phyloP scores from a whole-genome alignment of 352 stramenopile species.

The Phytophthora macrochlamydospora region DNA sequence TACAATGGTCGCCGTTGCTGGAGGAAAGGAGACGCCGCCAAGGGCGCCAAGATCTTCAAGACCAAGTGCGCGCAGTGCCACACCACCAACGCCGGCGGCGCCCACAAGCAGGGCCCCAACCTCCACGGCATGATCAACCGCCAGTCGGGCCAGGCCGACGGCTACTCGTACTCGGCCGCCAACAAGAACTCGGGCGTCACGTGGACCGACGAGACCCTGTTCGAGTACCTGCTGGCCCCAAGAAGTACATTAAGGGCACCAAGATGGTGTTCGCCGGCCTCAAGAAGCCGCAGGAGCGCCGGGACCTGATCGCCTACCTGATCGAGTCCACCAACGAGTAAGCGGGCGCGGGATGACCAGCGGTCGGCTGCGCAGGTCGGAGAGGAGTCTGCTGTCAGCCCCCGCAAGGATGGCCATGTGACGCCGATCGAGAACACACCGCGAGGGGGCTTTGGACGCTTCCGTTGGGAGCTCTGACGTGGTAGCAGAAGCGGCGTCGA shows the following conservation, averaged over 20 bases:
- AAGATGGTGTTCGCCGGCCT: slow-evolving; percentile 99
- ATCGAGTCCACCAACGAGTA: slow-evolving; percentile 77
- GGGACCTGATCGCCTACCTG: slow-evolving; percentile 99
- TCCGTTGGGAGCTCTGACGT: background rate
- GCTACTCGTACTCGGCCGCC: slow-evolving; percentile 98
- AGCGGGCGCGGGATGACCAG: background rate
- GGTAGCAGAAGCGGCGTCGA: slow-evolving; percentile 3
- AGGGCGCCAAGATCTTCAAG: slow-evolving; percentile 97
- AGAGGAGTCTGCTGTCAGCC: slow-evolving; percentile 2
- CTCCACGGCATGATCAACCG: slow-evolving; percentile 97
- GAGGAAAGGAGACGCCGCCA: slow-evolving; percentile 75
- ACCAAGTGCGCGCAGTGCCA: slow-evolving; percentile 97
- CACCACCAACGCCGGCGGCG: slow-evolving; percentile 86
- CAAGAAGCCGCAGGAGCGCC: slow-evolving; percentile 97
- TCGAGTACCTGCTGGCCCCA: slow-evolving; percentile 98
- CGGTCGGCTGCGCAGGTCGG: slow-evolving; percentile 9
- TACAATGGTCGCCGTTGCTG: slow-evolving; percentile 50
- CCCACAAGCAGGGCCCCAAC: slow-evolving; percentile 99
- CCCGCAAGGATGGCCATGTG: slow-evolving; percentile 10
- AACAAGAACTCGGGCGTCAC: slow-evolving; percentile 99
- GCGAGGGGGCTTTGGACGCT: background rate
- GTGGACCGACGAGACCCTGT: slow-evolving; percentile 98
- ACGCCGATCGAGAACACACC: slow-evolving; percentile 2
- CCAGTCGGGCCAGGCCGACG: slow-evolving; percentile 95
- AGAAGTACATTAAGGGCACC: slow-evolving; percentile 99